Base-by-base conservation (phyloP, 176 grass and related monocot species). In the Alopecurus myosuroides region DNA sequence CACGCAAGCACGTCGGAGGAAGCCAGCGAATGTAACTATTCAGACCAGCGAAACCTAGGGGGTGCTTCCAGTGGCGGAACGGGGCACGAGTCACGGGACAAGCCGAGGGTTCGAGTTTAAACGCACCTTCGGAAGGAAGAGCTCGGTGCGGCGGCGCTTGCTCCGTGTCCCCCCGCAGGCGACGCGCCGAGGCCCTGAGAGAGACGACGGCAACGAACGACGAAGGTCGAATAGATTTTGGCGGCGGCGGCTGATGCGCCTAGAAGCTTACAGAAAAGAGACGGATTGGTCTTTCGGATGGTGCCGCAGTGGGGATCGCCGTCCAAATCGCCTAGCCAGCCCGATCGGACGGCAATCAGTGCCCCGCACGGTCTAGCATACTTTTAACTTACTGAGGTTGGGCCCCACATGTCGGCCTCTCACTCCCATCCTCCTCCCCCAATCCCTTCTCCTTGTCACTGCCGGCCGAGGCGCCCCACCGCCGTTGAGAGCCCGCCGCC, bases 191-290 rank as follows among this genome's bases (percentile, higher is more conserved):
- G 62, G 60, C 28, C 17, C 19, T 6, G 14, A 53, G 20, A 69
- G 7, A 15, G 40, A 29, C 79, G 51, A 28, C 79, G 37, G 42
- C 53, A 56, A 39, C 41, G 70, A 56, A 39, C 41, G 70, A 57
- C 8, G 45, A 23, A 45, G 49, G 71, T 50, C 29, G 80, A 52
- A 51, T 7, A 56, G 25, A 74, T 48, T 78, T n/a, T 50, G 73
- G 78, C 37, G 86, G 63, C 79, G 80, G 29, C 13, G 62, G 22
- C 40, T 18, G 86, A 78, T 23, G 50, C 53, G 60, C 11, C 74
- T 25, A 33, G 86, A 88, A 83, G 64, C 52, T 71, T 83, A 12
- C n/a, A 39, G 86, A 69, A n/a, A 22, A 68, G 39, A 12, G 19
- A 45, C n/a, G 13, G 4, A 17, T 6, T 17, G 40, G n/a, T 6